A percentile compares a stretch with the other conserved stretches of the same genome.
Evolutionary conservation across 495 filamentous ascomycete genomes (phyloP).

Genomic region (Penicillium fimorum): DNA sequence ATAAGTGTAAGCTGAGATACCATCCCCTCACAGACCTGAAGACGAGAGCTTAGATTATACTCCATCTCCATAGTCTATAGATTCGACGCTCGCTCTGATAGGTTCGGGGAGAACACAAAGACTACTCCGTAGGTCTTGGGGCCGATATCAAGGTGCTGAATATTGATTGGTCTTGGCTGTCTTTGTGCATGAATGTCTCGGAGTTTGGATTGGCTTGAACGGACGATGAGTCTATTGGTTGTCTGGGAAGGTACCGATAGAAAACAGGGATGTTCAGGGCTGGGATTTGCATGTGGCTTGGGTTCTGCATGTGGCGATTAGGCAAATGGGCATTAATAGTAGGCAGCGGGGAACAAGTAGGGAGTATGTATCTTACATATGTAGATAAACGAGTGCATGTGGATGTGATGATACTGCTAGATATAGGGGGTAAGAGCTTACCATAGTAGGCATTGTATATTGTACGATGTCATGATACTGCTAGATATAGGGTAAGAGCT

Average conservation of each 20-base stretch:
- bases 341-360: not conserved
- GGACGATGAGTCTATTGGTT: not conserved
- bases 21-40: too few relatives aligned
- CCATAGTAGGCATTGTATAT: not conserved
- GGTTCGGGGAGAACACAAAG: not conserved
- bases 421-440: not conserved
- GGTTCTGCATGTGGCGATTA: not conserved
- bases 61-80: too few relatives aligned
- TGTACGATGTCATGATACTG: not conserved
- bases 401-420: not conserved
- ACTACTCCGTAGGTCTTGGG: not conserved
- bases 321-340: not conserved
- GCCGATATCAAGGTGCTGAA: too few relatives aligned
- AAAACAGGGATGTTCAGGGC: not conserved
- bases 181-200: not conserved
- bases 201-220: not conserved
- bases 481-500: not conserved
- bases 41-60: not conserved
- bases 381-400: not conserved
- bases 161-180: not conserved
- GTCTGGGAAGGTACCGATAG: not conserved
- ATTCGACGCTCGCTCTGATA: not conserved
- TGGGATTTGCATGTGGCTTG: not conserved
- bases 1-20: too few relatives aligned
- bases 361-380: not conserved